These are phyloP conservation scores for Protoeuglena noctilucae DNA, from an alignment of 139 green algal genomes.

Conservation along the genomic window DNA sequence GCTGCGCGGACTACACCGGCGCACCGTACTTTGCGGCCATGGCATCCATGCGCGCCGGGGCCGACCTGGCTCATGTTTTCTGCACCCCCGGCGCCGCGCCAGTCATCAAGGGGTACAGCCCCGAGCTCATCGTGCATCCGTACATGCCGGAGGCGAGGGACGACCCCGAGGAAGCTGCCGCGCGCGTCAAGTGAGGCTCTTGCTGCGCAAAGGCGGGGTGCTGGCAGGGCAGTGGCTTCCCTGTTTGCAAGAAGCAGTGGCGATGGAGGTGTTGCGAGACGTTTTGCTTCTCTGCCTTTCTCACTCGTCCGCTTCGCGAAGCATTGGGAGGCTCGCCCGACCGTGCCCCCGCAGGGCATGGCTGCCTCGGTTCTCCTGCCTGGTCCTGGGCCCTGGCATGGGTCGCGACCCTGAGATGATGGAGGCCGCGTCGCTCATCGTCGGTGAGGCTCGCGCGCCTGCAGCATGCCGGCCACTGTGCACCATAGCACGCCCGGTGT, in stretches of 20 bases:
- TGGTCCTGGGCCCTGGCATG: conserved; percentile 65
- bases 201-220: too few species aligned
- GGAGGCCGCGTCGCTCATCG: neutral
- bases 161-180: too few species aligned
- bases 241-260: too few species aligned
- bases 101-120: conserved; percentile 85
- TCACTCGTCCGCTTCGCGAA: too few species aligned
- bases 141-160: conserved; percentile 37
- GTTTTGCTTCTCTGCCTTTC: too few species aligned
- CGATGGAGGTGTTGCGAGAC: too few species aligned
- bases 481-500: neutral
- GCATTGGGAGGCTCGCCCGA: too few species aligned
- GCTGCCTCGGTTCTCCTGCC: conserved; percentile 33
- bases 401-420: conserved; percentile 31
- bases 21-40: conserved; percentile 87
- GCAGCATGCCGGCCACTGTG: neutral
- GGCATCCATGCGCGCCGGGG: conserved; percentile 60
- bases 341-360: too few species aligned
- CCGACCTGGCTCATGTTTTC: conserved; percentile 85
- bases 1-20: conserved; percentile 84
- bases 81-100: conserved; percentile 53
- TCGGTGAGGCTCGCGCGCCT: neutral
- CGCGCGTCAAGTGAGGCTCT: too few species aligned
- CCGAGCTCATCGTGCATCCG: conserved; percentile 89
- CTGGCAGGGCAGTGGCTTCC: too few species aligned